Evolutionary conservation across 129 eudicot species (phyloP).

Genomic region (Silybum marianum): DNA sequence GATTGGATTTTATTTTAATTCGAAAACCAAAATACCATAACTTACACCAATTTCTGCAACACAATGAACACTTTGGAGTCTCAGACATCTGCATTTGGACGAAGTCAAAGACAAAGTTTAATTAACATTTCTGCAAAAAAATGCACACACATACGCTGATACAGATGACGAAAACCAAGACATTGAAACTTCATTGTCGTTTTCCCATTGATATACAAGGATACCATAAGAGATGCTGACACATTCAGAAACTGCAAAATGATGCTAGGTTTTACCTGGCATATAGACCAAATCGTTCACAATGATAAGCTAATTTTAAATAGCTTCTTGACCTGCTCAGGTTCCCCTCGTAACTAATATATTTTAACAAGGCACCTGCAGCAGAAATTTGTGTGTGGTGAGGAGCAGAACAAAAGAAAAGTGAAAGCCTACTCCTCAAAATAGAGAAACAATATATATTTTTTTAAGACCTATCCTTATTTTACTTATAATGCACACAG

Average conservation of each 20-base stretch:
- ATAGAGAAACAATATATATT: neutral
- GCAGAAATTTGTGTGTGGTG: neutral
- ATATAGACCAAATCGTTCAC: constrained; percentile 68
- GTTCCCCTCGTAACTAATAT: constrained; percentile 42
- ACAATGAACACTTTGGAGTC: constrained; percentile 67
- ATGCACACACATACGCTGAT: neutral
- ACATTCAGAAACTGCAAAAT: constrained; percentile 8
- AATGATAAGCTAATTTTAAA: constrained; percentile 66
- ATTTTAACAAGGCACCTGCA: constrained; percentile 52
- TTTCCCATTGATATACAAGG: neutral
- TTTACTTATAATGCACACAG: neutral
- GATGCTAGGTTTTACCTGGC: constrained; percentile 53
- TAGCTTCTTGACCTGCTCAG: constrained; percentile 36
- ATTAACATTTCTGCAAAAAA: constrained; percentile 16
- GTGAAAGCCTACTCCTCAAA: neutral
- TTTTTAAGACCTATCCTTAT: neutral
- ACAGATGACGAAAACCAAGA: neutral
- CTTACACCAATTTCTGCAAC: constrained; percentile 70
- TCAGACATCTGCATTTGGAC: constrained; percentile 57
- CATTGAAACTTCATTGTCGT: neutral
- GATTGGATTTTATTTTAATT: neutral
- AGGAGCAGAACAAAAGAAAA: neutral
- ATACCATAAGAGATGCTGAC: neutral
- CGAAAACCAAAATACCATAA: constrained; percentile 4
- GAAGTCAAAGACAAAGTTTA: constrained; percentile 18